phyloP scores from a whole-genome alignment of 805 yeast genomes.

The Cyberlindnera samutprakarnensis region DNA sequence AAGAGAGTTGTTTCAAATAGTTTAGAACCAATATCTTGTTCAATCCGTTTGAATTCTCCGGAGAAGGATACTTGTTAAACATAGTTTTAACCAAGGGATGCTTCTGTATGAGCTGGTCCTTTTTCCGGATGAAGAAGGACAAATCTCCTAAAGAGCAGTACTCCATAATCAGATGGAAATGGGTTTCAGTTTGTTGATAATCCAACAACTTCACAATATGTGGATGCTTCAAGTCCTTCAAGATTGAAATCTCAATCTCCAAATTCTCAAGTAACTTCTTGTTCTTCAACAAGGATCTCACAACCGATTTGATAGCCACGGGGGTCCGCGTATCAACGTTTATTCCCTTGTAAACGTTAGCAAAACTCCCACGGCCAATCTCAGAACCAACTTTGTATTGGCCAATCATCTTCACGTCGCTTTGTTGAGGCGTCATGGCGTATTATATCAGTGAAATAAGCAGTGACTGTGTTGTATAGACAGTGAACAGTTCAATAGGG shows the following conservation, averaged over 20 bases:
- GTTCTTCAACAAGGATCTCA: slow-evolving; percentile 71
- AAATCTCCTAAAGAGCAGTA: slow-evolving; percentile 94
- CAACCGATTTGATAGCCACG: slow-evolving; percentile 87
- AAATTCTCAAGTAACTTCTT: slow-evolving; percentile 84
- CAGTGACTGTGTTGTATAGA: too few relatives aligned
- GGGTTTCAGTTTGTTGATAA: slow-evolving; percentile 66
- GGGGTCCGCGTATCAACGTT: slow-evolving; percentile 44
- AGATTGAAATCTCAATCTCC: slow-evolving; percentile 85
- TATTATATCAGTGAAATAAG: too few relatives aligned
- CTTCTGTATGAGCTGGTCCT: slow-evolving; percentile 60
- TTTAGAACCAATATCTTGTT: slow-evolving; percentile 74
- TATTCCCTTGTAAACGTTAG: slow-evolving; percentile 85
- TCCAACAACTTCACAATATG: slow-evolving; percentile 86
- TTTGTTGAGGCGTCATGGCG: slow-evolving; percentile 6
- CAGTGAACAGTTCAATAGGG: too few relatives aligned
- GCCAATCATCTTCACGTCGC: slow-evolving; percentile 15
- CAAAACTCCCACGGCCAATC: slow-evolving; percentile 94
- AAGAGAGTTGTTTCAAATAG: slow-evolving; percentile 78
- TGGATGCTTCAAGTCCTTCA: slow-evolving; percentile 84
- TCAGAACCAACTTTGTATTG: slow-evolving; percentile 34
- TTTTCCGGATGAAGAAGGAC: slow-evolving; percentile 74
- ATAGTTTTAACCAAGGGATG: slow-evolving; percentile 76
- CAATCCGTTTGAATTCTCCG: slow-evolving; percentile 69
- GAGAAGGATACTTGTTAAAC: slow-evolving; percentile 77
- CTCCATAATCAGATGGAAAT: slow-evolving; percentile 91